phyloP scores from a whole-genome alignment of 2,329 filamentous ascomycete genomes.

The Trichoderma sp. region DNA sequence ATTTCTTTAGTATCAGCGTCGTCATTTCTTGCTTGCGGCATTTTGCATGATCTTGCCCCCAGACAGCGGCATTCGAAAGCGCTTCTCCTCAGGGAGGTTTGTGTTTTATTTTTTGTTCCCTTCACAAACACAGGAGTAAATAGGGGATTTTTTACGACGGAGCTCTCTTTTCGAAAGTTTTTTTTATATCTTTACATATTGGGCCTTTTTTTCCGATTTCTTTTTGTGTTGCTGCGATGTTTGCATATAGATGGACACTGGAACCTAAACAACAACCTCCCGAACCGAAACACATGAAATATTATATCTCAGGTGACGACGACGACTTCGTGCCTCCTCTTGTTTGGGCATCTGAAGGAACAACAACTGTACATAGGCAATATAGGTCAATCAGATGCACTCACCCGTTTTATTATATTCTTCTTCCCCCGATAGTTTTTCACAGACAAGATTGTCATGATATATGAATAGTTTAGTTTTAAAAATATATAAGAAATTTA shows the following conservation, averaged over 20 bases:
- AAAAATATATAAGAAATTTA: neutral
- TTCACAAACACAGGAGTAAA: constrained; percentile 30
- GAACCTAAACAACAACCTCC: constrained; percentile 30
- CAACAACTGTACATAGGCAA: constrained; percentile 28
- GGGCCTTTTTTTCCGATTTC: constrained; percentile 28
- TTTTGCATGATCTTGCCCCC: constrained; percentile 27
- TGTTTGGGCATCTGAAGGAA: constrained; percentile 21
- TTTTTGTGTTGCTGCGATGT: constrained; percentile 32
- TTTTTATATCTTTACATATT: constrained; percentile 28
- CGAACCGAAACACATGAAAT: constrained; percentile 31
- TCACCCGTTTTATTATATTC: constrained; percentile 19
- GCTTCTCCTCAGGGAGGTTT: constrained; percentile 24
- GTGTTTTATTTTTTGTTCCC: constrained; percentile 33
- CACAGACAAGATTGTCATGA: neutral
- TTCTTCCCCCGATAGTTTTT: neutral
- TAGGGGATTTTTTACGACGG: constrained; percentile 36
- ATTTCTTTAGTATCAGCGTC: constrained; percentile 28
- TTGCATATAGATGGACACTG: constrained; percentile 43
- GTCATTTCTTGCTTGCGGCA: constrained; percentile 30
- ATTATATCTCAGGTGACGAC: constrained; percentile 28
- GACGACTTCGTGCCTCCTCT: constrained; percentile 7
- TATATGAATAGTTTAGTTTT: neutral
- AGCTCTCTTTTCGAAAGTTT: constrained; percentile 35
- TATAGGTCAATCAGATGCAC: constrained; percentile 29
- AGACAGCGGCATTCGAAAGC: constrained; percentile 25